A percentile compares a stretch with the other conserved stretches of the same genome.
Evolutionary conservation across 176 grass and related monocot species (phyloP).

Genomic region (Oryza glumipatula): DNA sequence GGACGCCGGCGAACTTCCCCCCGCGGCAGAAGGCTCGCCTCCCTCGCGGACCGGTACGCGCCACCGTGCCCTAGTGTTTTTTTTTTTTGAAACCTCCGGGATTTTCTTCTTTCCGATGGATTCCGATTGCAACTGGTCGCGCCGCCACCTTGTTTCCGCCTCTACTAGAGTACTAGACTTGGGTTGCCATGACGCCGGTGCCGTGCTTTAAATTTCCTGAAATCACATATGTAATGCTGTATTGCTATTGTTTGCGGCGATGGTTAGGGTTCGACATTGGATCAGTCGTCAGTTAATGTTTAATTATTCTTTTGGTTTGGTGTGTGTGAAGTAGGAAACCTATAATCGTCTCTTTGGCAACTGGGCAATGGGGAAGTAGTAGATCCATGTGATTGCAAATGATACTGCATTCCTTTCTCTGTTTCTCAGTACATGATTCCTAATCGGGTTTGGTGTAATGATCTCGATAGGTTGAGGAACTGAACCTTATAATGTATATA

Average conservation of each 20-base stretch:
- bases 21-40: not conserved
- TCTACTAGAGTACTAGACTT: too few species aligned
- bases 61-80: not conserved
- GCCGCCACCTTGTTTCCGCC: not conserved
- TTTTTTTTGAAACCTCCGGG: not conserved
- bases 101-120: not conserved
- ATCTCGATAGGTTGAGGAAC: too few species aligned
- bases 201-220: not conserved
- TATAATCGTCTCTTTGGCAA: not conserved
- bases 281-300: not conserved
- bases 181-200: not conserved
- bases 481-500: not conserved
- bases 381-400: not conserved
- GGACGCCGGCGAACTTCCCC: not conserved
- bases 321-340: not conserved
- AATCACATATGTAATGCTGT: not conserved
- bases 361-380: not conserved
- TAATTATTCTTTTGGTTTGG: not conserved
- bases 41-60: conserved; percentile 5
- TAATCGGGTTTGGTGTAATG: not conserved
- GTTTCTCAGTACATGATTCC: not conserved
- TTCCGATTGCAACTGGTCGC: not conserved
- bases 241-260: too few species aligned
- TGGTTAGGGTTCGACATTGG: not conserved
- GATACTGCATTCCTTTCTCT: too few species aligned